Evolutionary conservation across 768 basidiomycete species (phyloP).

Genomic region (Rhodotorula diobovata): DNA sequence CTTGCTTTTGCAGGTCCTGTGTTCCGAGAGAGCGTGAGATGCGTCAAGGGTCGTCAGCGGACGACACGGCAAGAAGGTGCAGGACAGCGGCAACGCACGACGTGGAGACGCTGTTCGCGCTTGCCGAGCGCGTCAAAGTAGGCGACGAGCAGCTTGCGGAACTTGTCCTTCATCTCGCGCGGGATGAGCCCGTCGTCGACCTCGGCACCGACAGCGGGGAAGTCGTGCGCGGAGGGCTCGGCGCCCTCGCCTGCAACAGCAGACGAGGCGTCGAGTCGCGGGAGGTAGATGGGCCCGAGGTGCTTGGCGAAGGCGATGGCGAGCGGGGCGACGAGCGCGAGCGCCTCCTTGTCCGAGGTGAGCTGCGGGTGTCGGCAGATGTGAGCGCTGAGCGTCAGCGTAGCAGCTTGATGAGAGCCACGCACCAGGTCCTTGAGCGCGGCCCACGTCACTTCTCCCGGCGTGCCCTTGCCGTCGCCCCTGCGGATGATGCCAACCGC

Average conservation of each 20-base stretch:
- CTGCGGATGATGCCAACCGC: constrained; percentile 78
- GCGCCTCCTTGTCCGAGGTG: constrained; percentile 42
- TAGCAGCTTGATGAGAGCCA: constrained; percentile 10
- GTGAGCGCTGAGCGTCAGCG: too few relatives aligned
- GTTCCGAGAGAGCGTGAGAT: neutral
- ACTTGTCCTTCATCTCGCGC: constrained; percentile 76
- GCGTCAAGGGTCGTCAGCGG: neutral
- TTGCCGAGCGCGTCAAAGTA: constrained; percentile 90
- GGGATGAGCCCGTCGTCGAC: constrained; percentile 70
- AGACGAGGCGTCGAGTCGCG: constrained; percentile 1
- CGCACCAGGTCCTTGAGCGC: constrained; percentile 75
- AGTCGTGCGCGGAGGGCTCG: constrained; percentile 11
- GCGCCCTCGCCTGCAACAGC: neutral
- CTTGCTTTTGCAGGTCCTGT: constrained; percentile 92
- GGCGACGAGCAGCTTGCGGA: constrained; percentile 85
- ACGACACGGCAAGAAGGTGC: too few relatives aligned
- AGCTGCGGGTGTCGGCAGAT: constrained; percentile 11
- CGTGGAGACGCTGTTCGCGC: constrained; percentile 77
- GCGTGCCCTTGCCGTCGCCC: constrained; percentile 60
- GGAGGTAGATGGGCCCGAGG: constrained; percentile 72
- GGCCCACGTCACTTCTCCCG: constrained; percentile 84
- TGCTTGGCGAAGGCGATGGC: constrained; percentile 87
- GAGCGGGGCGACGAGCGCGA: constrained; percentile 62
- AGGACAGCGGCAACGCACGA: constrained; percentile 8
- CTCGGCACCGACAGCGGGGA: constrained; percentile 25